phyloP scores from a whole-genome alignment of 352 stramenopile genomes.

The Globisporangium radiosum region DNA sequence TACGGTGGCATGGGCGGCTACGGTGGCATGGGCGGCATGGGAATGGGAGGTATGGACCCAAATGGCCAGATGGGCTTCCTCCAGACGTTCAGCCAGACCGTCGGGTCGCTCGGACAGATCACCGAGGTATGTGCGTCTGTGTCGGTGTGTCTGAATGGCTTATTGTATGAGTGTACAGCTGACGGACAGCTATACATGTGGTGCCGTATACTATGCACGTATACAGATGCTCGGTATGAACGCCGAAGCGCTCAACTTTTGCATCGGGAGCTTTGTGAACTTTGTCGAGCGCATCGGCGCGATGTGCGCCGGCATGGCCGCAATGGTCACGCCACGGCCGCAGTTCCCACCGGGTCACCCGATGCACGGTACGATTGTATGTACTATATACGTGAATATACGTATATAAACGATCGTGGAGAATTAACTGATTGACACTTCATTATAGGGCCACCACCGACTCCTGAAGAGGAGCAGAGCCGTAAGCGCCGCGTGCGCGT shows the following conservation, averaged over 20 bases:
- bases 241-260: constrained; percentile 69
- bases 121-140: constrained; percentile 32
- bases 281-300: constrained; percentile 79
- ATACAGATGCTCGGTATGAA: constrained; percentile 65
- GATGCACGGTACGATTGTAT: constrained; percentile 37
- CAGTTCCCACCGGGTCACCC: constrained; percentile 65
- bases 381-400: not conserved
- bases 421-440: not conserved
- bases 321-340: constrained; percentile 58
- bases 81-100: constrained; percentile 59
- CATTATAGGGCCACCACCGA: constrained; percentile 37
- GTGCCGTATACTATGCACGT: not conserved
- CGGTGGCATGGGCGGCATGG: constrained; percentile 9
- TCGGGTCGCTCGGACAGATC: constrained; percentile 67
- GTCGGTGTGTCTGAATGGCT: not conserved
- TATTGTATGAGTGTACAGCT: not conserved
- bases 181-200: too few relatives aligned
- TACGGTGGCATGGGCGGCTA: constrained; percentile 17
- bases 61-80: constrained; percentile 54
- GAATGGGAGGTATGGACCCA: constrained; percentile 31
- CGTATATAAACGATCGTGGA: too few relatives aligned
- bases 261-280: constrained; percentile 73
- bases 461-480: constrained; percentile 71
- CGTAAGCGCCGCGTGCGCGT: constrained; percentile 63
- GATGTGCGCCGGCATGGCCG: constrained; percentile 61